These are phyloP conservation scores for Pseudogymnoascus sp. DNA, from an alignment of 2,329 filamentous ascomycete genomes.

Conservation along the genomic window DNA sequence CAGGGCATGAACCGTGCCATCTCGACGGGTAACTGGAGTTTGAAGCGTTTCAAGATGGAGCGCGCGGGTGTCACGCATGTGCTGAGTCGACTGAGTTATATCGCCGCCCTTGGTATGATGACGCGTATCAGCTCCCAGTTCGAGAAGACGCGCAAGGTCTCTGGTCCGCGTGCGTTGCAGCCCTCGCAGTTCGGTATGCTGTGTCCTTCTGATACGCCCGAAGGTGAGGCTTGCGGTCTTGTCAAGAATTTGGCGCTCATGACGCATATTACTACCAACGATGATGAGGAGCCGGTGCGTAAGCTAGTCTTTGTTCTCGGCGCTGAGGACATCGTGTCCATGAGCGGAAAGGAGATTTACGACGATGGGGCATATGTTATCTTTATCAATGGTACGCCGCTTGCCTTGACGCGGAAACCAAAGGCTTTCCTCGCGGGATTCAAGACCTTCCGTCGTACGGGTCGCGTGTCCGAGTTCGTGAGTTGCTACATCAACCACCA, in stretches of 20 bases:
- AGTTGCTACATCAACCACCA: constrained; percentile 95
- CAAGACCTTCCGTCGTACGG: constrained; percentile 77
- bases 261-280: constrained; percentile 98
- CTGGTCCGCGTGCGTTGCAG: constrained; percentile 88
- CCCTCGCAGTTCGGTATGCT: constrained; percentile 98
- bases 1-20: constrained; percentile 92
- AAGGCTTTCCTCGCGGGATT: constrained; percentile 82
- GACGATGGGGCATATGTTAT: constrained; percentile 77
- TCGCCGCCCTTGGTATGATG: constrained; percentile 98
- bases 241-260: constrained; percentile 97
- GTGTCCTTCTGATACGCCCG: constrained; percentile 92
- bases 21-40: constrained; percentile 93
- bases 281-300: constrained; percentile 83
- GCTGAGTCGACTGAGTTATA: constrained; percentile 89
- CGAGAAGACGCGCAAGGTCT: constrained; percentile 96
- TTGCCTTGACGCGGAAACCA: constrained; percentile 77
- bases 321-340: constrained; percentile 69
- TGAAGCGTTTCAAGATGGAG: constrained; percentile 99
- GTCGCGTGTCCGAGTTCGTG: constrained; percentile 90
- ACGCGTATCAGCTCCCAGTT: constrained; percentile 97
- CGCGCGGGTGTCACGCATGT: constrained; percentile 94
- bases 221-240: constrained; percentile 95
- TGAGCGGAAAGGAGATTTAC: constrained; percentile 83
- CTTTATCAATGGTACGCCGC: constrained; percentile 90
- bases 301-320: constrained; percentile 82